These are phyloP conservation scores for Lachnellula subtilissima DNA, from an alignment of 2,329 filamentous ascomycete species.

Conservation along the genomic window DNA sequence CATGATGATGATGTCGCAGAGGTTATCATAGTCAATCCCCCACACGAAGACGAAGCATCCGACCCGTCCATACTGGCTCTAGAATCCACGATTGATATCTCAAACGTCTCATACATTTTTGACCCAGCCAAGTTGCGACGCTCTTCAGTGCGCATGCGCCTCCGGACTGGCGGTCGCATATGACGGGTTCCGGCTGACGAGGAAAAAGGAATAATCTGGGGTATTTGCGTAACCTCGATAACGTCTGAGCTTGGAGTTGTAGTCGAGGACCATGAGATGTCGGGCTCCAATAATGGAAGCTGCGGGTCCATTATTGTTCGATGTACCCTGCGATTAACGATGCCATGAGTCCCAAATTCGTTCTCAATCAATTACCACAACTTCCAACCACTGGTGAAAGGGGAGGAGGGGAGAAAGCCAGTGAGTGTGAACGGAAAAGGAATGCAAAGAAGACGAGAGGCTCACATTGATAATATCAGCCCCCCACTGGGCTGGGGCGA, in stretches of 20 bases:
- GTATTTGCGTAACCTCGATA: slow-evolving; percentile 21
- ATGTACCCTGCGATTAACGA: slow-evolving; percentile 2
- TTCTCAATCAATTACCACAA: slow-evolving; percentile 5
- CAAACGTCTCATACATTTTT: slow-evolving; percentile 17
- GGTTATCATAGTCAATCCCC: slow-evolving; percentile 24
- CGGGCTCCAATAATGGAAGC: slow-evolving; percentile 13
- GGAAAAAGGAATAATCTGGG: slow-evolving; percentile 5
- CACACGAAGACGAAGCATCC: slow-evolving; percentile 22
- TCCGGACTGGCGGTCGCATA: slow-evolving; percentile 15
- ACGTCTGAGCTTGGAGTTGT: slow-evolving; percentile 21
- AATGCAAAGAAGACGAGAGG: slow-evolving; percentile 10
- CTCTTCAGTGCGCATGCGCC: slow-evolving; percentile 16
- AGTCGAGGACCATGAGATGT: slow-evolving; percentile 17
- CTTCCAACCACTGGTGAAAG: slow-evolving; percentile 1
- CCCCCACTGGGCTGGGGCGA: slow-evolving; percentile 5
- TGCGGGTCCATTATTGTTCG: slow-evolving; percentile 18
- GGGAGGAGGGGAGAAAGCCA: slow-evolving; percentile 1
- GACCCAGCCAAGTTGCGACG: slow-evolving; percentile 1
- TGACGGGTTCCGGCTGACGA: slow-evolving; percentile 4
- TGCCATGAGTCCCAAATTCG: slow-evolving; percentile 3
- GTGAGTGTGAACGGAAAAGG: slow-evolving; percentile 2
- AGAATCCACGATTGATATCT: slow-evolving; percentile 17
- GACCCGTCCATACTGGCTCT: slow-evolving; percentile 28
- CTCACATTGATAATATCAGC: slow-evolving; percentile 22
- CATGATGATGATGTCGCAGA: slow-evolving; percentile 25